Evolutionary conservation across 2,329 filamentous ascomycete genomes (phyloP), one percentile per base, ranked within the genome.

Genomic region (Aspergillus novofumigatus): DNA sequence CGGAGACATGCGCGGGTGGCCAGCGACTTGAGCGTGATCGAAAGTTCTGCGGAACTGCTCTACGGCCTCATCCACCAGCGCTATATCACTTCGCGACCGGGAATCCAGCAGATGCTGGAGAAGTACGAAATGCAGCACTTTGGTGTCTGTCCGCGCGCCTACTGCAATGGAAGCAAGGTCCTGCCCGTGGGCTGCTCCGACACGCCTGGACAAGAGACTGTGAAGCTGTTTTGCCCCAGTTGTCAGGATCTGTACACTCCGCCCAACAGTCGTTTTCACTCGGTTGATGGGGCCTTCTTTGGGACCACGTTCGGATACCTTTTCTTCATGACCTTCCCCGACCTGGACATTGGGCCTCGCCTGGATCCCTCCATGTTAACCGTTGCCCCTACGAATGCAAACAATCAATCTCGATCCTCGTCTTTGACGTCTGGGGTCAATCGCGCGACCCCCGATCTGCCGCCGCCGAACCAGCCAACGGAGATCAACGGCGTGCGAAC

Each of bases 91-190:
- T 97, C 92, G 25, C 85, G 94, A 58, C 91, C 91, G 2, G 94
- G 94, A 53, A 97, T 99, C 68, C 93, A 97, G 77, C 92, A 97
- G 74, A 99, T 99, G 94, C 91, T 92, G 61, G 94, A 99, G 76
- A 99, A 99, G 76, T 99, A 97, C 80, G 93, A 97, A 75, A 83
- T 96, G 51, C 90, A 92, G 60, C 93, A 99, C 78, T 99, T 99
- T 71, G 94, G 94, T 53, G 87, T 89, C 65, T 99, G 94, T 74
- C 94, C 94, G n/a, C 86, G 94, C 58, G 95, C 93, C 58, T 87
- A 93, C 76, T 99, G 94, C 81, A 89, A 92, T 67, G 88, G 90
- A 59, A 90, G 91, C 62, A 89, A 93, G 68, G 94, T 96, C 14
- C 83, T 99, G 4, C 94, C 94, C 1, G 93, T 99, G 21, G 94